Evolutionary conservation across 495 filamentous ascomycete genomes (phyloP).

Genomic region (Lepraria neglecta): DNA sequence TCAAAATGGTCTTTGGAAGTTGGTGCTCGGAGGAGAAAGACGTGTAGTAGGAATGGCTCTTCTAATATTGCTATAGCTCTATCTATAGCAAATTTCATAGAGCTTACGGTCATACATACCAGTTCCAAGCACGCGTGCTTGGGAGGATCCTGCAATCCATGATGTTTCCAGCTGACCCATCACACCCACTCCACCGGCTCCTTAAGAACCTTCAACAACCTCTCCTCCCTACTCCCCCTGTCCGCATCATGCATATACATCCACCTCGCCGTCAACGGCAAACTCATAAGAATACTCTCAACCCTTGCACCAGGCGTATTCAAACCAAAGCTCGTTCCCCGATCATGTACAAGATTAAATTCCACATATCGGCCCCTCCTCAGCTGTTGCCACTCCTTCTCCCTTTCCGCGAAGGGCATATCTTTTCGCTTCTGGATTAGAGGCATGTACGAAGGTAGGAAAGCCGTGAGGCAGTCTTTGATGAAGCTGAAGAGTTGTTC

Average conservation of each 20-base stretch:
- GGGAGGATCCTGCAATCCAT: not conserved
- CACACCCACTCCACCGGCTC: slow-evolving; percentile 88
- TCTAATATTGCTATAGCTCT: no score
- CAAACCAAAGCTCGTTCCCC: slow-evolving; percentile 89
- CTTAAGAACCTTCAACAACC: slow-evolving; percentile 74
- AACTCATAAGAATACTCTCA: slow-evolving; percentile 95
- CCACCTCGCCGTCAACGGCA: slow-evolving; percentile 90
- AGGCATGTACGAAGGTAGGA: slow-evolving; percentile 85
- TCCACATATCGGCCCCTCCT: slow-evolving; percentile 91
- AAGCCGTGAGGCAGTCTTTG: slow-evolving; percentile 73
- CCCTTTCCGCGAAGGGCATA: slow-evolving; percentile 73
- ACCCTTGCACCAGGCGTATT: slow-evolving; percentile 87
- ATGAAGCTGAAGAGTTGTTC: slow-evolving; percentile 91
- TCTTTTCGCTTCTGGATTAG: slow-evolving; percentile 85
- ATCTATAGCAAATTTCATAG: no score
- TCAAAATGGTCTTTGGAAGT: no score
- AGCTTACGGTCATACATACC: no score
- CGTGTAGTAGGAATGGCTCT: no score
- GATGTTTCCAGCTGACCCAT: not conserved
- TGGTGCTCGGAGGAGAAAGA: no score
- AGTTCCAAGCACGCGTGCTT: no score
- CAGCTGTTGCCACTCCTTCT: slow-evolving; percentile 96
- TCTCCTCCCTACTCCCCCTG: slow-evolving; percentile 66
- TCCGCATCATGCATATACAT: slow-evolving; percentile 85
- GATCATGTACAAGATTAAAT: slow-evolving; percentile 97